These are phyloP conservation scores for Microcyclospora tardicrescens DNA, from an alignment of 2,329 filamentous ascomycete genomes.

Conservation along the genomic window DNA sequence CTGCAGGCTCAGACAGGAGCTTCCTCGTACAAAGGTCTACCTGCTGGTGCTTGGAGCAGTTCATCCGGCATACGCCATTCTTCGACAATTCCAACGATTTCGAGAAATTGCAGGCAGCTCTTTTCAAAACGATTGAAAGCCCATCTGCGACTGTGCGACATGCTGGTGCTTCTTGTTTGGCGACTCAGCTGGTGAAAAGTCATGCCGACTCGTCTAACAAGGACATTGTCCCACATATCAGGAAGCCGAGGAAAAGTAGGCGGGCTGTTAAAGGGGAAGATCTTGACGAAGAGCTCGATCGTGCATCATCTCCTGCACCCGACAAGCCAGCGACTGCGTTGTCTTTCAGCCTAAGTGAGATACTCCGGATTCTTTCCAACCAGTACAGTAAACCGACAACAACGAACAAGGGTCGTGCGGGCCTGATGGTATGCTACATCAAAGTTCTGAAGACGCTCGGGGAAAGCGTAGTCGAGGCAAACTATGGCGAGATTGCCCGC, in stretches of 20 bases:
- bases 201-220: constrained; percentile 51
- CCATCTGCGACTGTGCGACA: constrained; percentile 62
- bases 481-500: constrained; percentile 69
- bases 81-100: constrained; percentile 86
- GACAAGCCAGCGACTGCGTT: constrained; percentile 60
- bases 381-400: constrained; percentile 72
- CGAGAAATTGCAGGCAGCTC: constrained; percentile 66
- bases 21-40: constrained; percentile 65
- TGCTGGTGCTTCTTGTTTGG: constrained; percentile 74
- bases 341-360: constrained; percentile 60
- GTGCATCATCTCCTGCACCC: constrained; percentile 62
- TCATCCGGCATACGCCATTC: constrained; percentile 60
- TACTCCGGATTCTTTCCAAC: constrained; percentile 63
- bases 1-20: constrained; percentile 69
- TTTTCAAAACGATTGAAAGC: constrained; percentile 82
- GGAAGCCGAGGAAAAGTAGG: constrained; percentile 61
- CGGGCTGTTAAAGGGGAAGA: constrained; percentile 49
- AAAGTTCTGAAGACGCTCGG: constrained; percentile 67
- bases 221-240: constrained; percentile 44
- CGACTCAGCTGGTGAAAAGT: constrained; percentile 68
- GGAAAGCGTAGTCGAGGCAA: constrained; percentile 67
- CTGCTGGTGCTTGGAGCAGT: constrained; percentile 63
- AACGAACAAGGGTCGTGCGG: constrained; percentile 67
- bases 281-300: constrained; percentile 54
- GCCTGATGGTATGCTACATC: constrained; percentile 76